These are phyloP conservation scores for Mucor lusitanicus DNA, from an alignment of 371 early-diverging fungal genomes.

Conservation along the genomic window DNA sequence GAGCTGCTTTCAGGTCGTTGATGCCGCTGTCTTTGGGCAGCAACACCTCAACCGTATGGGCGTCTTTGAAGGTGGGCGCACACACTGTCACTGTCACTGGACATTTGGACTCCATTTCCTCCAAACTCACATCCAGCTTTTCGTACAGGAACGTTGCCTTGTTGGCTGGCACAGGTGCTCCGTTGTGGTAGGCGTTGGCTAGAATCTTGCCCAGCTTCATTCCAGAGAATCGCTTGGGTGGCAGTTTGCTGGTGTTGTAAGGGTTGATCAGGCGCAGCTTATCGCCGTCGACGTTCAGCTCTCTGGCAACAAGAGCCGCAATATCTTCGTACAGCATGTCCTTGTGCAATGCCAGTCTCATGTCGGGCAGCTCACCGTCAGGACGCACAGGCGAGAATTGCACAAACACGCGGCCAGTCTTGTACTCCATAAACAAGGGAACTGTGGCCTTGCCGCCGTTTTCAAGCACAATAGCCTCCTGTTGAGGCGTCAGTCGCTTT, in stretches of 20 bases:
- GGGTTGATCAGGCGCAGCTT: slow-evolving; percentile 38
- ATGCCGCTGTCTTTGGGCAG: slow-evolving; percentile 28
- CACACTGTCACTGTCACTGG: slow-evolving; percentile 59
- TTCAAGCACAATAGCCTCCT: slow-evolving; percentile 41
- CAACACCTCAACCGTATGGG: slow-evolving; percentile 36
- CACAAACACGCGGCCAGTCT: slow-evolving; percentile 68
- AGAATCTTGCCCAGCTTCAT: slow-evolving; percentile 24
- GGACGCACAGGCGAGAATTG: slow-evolving; percentile 60
- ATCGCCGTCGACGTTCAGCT: slow-evolving; percentile 30
- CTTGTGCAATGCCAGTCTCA: slow-evolving; percentile 28
- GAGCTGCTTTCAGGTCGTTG: slow-evolving; percentile 22
- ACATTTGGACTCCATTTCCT: slow-evolving; percentile 82
- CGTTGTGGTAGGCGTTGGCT: slow-evolving; percentile 4
- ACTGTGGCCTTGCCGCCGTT: slow-evolving; percentile 50
- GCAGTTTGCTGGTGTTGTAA: slow-evolving; percentile 13
- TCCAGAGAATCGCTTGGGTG: slow-evolving; percentile 26
- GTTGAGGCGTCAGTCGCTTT: slow-evolving; percentile 50
- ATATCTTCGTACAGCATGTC: slow-evolving; percentile 28
- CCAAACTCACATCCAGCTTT: slow-evolving; percentile 74
- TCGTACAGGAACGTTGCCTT: slow-evolving; percentile 70
- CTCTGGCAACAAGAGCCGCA: slow-evolving; percentile 14
- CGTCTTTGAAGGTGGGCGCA: slow-evolving; percentile 39
- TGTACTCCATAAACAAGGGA: slow-evolving; percentile 72
- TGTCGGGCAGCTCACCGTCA: slow-evolving; percentile 13
- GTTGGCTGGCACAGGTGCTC: neutral